These are phyloP conservation scores for Bertia moriformis DNA, from an alignment of 2,329 filamentous ascomycete genomes.

Conservation along the genomic window DNA sequence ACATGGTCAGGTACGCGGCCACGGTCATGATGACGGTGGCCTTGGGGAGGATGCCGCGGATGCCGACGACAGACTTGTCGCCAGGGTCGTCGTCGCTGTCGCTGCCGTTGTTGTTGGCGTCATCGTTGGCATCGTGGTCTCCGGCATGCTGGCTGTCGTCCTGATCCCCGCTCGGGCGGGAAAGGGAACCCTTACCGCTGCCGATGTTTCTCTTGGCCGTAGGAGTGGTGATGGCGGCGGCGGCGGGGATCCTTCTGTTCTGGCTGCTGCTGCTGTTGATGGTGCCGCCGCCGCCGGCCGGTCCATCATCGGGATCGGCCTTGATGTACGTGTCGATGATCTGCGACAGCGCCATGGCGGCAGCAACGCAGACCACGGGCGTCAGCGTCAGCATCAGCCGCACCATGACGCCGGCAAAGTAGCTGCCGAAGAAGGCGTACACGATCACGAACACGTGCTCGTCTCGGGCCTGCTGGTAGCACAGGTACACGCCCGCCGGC, in stretches of 20 bases:
- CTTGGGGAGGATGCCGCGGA: constrained; percentile 50
- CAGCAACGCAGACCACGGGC: constrained; percentile 86
- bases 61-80: no score
- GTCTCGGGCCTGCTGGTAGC: constrained; percentile 83
- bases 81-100: no score
- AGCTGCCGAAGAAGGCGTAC: constrained; percentile 89
- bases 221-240: constrained; percentile 37
- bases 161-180: no score
- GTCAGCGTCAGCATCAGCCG: constrained; percentile 96
- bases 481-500: constrained; percentile 94
- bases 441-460: constrained; percentile 98
- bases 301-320: constrained; percentile 27
- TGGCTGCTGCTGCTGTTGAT: constrained; percentile 13
- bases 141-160: constrained; percentile 49
- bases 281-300: constrained; percentile 20
- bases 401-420: constrained; percentile 99
- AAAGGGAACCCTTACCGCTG: constrained; percentile 50
- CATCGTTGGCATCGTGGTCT: constrained; percentile 8
- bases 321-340: constrained; percentile 78
- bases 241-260: constrained; percentile 23
- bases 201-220: constrained; percentile 37
- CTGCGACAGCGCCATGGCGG: constrained; percentile 74
- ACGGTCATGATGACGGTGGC: constrained; percentile 58
- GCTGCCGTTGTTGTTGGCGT: constrained; percentile 79
- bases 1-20: constrained; percentile 71